A percentile compares a stretch with the other conserved stretches of the same genome.
Evolutionary conservation across 805 yeast species (phyloP).

Genomic region (Scheffersomyces ergatensis): DNA sequence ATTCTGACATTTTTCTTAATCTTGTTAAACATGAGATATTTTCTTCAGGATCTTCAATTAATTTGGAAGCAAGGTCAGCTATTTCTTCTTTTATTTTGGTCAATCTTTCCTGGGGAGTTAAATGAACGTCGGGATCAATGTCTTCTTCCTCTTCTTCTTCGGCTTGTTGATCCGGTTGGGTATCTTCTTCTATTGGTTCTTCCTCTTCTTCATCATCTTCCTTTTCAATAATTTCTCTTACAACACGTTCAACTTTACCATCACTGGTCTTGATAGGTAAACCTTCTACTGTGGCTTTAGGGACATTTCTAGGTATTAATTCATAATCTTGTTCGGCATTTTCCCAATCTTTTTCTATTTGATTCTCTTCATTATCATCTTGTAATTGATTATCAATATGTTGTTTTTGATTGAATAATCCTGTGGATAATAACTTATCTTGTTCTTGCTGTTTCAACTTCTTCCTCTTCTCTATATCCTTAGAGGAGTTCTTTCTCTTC

Average conservation of each 20-base stretch:
- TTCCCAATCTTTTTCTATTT: slow-evolving; percentile 45
- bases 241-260: slow-evolving; percentile 72
- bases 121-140: slow-evolving; percentile 45
- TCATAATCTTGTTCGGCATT: slow-evolving; percentile 81
- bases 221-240: slow-evolving; percentile 30
- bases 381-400: slow-evolving; percentile 1
- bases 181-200: slow-evolving; percentile 9
- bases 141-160: slow-evolving; percentile 24
- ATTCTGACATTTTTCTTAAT: slow-evolving; percentile 65
- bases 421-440: slow-evolving; percentile 38
- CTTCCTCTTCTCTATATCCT: slow-evolving; percentile 24
- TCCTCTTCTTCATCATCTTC: slow-evolving; percentile 15
- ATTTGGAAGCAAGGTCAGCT: slow-evolving; percentile 72
- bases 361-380: slow-evolving; percentile 4
- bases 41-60: slow-evolving; percentile 89
- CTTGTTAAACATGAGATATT: slow-evolving; percentile 63
- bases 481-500: slow-evolving; percentile 25
- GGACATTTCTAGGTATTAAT: slow-evolving; percentile 58
- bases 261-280: slow-evolving; percentile 75
- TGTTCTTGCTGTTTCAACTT: slow-evolving; percentile 38
- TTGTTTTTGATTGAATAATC: slow-evolving; percentile 23
- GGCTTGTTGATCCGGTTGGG: slow-evolving; percentile 10
- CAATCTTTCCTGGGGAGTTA: slow-evolving; percentile 53
- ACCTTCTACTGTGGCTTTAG: slow-evolving; percentile 54
- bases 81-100: slow-evolving; percentile 73